A percentile compares a stretch with the other conserved stretches of the same genome.
Evolutionary conservation across 2,329 filamentous ascomycete genomes (phyloP).

Genomic region (Fusarium verrucosum): DNA sequence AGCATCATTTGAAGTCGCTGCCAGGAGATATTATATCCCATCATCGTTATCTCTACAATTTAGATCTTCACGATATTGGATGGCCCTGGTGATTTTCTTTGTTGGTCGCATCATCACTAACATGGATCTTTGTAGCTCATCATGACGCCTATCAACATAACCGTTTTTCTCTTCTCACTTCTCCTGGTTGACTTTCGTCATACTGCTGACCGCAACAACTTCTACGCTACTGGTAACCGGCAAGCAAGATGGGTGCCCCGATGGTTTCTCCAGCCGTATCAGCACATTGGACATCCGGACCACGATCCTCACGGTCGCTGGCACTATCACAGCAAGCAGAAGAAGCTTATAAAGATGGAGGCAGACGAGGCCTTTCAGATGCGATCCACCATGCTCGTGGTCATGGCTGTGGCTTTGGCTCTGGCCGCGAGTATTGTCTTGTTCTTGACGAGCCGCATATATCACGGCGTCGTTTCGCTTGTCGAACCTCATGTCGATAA

Average conservation of each 20-base stretch:
- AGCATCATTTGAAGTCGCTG: constrained; percentile 1
- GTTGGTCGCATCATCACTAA: constrained; percentile 8
- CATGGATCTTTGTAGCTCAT: constrained; percentile 52
- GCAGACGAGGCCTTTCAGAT: constrained; percentile 71
- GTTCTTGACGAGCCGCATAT: constrained; percentile 32
- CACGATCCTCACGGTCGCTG: constrained; percentile 45
- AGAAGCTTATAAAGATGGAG: constrained; percentile 69
- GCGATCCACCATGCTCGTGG: constrained; percentile 62
- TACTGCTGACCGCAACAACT: constrained; percentile 59
- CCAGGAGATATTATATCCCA: background rate
- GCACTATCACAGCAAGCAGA: constrained; percentile 66
- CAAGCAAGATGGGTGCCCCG: constrained; percentile 28
- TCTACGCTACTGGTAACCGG: constrained; percentile 47
- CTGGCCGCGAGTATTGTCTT: constrained; percentile 19
- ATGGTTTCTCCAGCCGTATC: constrained; percentile 52
- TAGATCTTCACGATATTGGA: background rate
- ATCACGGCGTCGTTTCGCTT: constrained; percentile 15
- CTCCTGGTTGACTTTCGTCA: constrained; percentile 68
- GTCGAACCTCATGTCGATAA: constrained; percentile 14
- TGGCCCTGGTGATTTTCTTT: background rate
- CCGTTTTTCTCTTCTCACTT: constrained; percentile 72
- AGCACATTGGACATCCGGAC: constrained; percentile 41
- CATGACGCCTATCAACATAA: constrained; percentile 70
- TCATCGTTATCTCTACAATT: background rate
- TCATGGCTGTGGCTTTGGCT: constrained; percentile 51